These are phyloP conservation scores for Alternaria sp. DNA, from an alignment of 2,329 filamentous ascomycete species.

Conservation along the genomic window DNA sequence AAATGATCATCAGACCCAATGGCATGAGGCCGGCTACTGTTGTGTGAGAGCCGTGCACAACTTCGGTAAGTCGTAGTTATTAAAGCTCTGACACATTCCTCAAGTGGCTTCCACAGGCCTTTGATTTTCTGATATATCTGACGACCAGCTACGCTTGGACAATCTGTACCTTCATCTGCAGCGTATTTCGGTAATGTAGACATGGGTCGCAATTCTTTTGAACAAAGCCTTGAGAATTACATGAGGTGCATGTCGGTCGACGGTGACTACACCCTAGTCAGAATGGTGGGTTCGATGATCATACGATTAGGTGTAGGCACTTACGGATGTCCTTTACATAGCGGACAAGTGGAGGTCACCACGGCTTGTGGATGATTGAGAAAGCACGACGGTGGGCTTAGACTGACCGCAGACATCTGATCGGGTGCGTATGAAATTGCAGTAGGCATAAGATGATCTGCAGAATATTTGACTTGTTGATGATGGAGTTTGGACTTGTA, in stretches of 20 bases:
- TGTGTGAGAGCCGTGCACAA: no score
- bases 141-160: no score
- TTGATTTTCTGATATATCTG: no score
- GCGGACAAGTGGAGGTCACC: neutral
- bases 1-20: no score
- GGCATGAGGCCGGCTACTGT: no score
- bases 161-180: neutral
- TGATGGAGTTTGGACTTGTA: neutral
- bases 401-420: neutral
- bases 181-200: neutral
- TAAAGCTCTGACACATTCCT: no score
- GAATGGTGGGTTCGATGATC: neutral
- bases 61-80: no score
- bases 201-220: neutral
- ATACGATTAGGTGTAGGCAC: neutral
- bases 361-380: neutral
- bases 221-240: neutral
- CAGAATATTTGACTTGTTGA: neutral
- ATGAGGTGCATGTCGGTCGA: neutral
- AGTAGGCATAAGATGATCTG: neutral
- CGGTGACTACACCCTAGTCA: neutral
- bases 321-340: slow-evolving; percentile 1
- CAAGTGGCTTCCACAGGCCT: no score
- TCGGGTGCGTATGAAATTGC: neutral
- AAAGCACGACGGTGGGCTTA: neutral